Evolutionary conservation across 768 basidiomycete species (phyloP).

Genomic region (Tylopilus intermedius): DNA sequence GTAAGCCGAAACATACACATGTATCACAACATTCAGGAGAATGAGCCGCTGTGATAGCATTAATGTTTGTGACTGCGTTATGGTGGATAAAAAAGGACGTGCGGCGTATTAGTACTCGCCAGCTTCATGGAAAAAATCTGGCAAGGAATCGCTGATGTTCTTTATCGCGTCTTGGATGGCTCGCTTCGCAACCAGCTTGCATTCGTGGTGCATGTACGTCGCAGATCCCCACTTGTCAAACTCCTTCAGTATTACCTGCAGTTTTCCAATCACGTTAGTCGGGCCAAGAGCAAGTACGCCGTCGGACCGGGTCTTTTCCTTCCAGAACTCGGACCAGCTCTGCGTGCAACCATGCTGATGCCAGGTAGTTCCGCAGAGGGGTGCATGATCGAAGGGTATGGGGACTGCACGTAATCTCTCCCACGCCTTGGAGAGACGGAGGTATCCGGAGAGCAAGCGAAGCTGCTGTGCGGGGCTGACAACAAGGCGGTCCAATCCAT

Average conservation of each 20-base stretch:
- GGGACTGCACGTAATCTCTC: slow-evolving; percentile 55
- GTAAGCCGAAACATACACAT: slow-evolving; percentile 6
- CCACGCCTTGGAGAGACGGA: slow-evolving; percentile 63
- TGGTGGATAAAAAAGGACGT: neutral
- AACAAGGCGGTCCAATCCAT: slow-evolving; percentile 44
- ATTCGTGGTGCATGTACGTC: slow-evolving; percentile 78
- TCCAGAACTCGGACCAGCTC: slow-evolving; percentile 77
- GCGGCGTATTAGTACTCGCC: slow-evolving; percentile 26
- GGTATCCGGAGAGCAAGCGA: slow-evolving; percentile 64
- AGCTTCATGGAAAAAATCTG: slow-evolving; percentile 53
- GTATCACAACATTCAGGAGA: neutral
- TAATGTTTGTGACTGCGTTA: neutral
- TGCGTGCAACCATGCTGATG: slow-evolving; percentile 68
- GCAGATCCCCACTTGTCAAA: slow-evolving; percentile 67
- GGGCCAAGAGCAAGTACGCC: slow-evolving; percentile 52
- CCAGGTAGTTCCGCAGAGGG: slow-evolving; percentile 63
- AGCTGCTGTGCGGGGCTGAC: slow-evolving; percentile 57
- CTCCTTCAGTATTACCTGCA: slow-evolving; percentile 59
- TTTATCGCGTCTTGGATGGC: slow-evolving; percentile 53
- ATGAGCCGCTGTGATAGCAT: neutral
- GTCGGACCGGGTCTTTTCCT: slow-evolving; percentile 64
- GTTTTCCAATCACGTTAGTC: slow-evolving; percentile 63
- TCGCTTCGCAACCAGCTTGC: slow-evolving; percentile 53
- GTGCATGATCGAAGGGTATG: slow-evolving; percentile 59
- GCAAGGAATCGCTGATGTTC: slow-evolving; percentile 52